Evolutionary conservation across 257 asterid species (phyloP).

Genomic region (Striga asiatica): DNA sequence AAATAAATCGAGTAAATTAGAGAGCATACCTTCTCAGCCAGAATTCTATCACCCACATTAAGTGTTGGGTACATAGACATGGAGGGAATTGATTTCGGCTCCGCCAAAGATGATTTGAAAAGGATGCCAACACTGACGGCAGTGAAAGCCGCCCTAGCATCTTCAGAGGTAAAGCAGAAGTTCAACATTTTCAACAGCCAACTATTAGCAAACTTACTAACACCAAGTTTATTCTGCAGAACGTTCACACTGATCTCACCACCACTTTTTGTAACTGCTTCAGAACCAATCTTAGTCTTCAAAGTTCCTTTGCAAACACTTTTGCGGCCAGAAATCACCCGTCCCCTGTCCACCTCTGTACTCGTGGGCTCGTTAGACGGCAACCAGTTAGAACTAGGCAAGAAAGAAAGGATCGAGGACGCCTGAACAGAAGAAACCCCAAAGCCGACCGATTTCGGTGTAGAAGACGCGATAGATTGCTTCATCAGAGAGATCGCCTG

Average conservation of each 20-base stretch:
- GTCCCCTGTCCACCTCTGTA: conserved; percentile 59
- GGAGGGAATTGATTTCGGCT: conserved; percentile 92
- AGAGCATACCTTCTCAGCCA: conserved; percentile 64
- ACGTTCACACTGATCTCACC: conserved; percentile 21
- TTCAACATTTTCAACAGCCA: conserved; percentile 66
- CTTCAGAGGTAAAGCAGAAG: conserved; percentile 47
- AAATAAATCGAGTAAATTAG: not conserved
- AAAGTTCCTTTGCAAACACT: conserved; percentile 8
- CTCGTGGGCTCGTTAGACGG: conserved; percentile 39
- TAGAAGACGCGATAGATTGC: too few species aligned
- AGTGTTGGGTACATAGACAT: conserved; percentile 92
- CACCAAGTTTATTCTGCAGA: conserved; percentile 12
- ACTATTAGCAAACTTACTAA: conserved; percentile 17
- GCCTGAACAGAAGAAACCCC: conserved; percentile 55
- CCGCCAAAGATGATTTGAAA: conserved; percentile 82
- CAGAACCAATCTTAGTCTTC: conserved; percentile 21
- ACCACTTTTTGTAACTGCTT: conserved; percentile 29
- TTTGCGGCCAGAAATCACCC: conserved; percentile 15
- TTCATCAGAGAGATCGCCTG: too few species aligned
- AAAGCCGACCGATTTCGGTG: conserved; percentile 19
- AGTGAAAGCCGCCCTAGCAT: conserved; percentile 80
- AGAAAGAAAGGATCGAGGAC: conserved; percentile 35
- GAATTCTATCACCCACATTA: conserved; percentile 78
- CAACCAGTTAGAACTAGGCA: conserved; percentile 57
- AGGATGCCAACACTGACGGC: conserved; percentile 76